Percentiles rank a stretch among this genome's conserved stretches.
These are phyloP conservation scores for Neonectria neomacrospora DNA, from an alignment of 2,329 filamentous ascomycete genomes.

Conservation along the genomic window DNA sequence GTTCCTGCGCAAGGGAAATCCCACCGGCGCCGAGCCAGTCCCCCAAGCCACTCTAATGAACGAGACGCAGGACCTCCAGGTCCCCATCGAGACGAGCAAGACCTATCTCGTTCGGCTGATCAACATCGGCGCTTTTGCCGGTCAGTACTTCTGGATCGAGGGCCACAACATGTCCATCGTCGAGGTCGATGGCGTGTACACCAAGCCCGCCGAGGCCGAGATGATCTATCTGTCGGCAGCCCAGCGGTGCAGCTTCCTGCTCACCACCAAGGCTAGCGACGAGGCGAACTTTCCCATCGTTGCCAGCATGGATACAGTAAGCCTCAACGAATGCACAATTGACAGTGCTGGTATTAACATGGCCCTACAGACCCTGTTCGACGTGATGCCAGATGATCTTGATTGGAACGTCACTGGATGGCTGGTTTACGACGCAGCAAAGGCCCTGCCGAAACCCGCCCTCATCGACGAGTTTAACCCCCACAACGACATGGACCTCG, in stretches of 20 bases:
- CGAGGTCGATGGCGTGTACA: constrained; percentile 79
- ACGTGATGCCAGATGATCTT: constrained; percentile 71
- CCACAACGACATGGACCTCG: constrained; percentile 78
- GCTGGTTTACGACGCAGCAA: constrained; percentile 66
- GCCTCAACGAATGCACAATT: constrained; percentile 22
- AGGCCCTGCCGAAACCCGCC: constrained; percentile 61
- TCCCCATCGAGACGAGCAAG: constrained; percentile 71
- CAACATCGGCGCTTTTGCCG: constrained; percentile 78
- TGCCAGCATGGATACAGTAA: constrained; percentile 74
- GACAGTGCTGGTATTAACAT: constrained; percentile 21
- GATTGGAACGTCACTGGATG: constrained; percentile 77
- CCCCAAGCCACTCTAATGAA: constrained; percentile 78
- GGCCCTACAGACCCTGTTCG: constrained; percentile 68
- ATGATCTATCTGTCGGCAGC: constrained; percentile 75
- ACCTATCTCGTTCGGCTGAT: constrained; percentile 60
- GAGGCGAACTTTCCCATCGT: constrained; percentile 74
- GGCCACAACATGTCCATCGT: constrained; percentile 75
- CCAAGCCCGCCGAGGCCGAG: constrained; percentile 66
- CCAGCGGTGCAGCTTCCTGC: constrained; percentile 71
- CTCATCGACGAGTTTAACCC: constrained; percentile 70
- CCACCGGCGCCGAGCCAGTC: constrained; percentile 71
- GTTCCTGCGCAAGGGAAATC: constrained; percentile 66
- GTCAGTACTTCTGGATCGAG: constrained; percentile 74
- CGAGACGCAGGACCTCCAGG: constrained; percentile 70
- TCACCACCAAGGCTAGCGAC: constrained; percentile 71